Percentiles rank a stretch among this genome's conserved stretches.
phyloP scores from a whole-genome alignment of 257 asterid genomes.

The Leonotis leonurus region DNA sequence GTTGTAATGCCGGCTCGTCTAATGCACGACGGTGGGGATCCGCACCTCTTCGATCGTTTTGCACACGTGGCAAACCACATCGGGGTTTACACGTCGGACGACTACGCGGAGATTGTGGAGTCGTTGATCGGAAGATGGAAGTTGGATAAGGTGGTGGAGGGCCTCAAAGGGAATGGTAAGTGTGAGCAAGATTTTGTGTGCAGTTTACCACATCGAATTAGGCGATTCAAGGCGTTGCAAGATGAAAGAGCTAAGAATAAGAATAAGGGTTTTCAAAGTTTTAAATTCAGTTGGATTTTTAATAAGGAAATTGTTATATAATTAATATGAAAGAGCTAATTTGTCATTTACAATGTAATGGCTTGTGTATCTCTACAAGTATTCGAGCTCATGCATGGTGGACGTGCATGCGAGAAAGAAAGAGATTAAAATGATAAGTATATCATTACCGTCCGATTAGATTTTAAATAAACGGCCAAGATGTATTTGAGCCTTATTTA shows the following conservation, averaged over 20 bases:
- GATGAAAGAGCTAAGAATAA: constrained; percentile 24
- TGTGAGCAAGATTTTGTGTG: neutral
- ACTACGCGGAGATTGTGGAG: neutral
- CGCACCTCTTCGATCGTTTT: neutral
- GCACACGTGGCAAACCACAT: neutral
- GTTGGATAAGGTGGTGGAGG: neutral
- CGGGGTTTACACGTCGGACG: neutral
- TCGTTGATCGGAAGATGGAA: neutral
- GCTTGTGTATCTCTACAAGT: too few relatives aligned
- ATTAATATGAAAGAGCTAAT: too few relatives aligned
- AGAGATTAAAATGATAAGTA: too few relatives aligned
- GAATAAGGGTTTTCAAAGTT: neutral
- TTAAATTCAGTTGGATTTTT: constrained; percentile 27
- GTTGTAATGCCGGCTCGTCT: constrained; percentile 15
- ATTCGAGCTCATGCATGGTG: too few relatives aligned
- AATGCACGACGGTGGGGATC: neutral
- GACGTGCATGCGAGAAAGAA: too few relatives aligned
- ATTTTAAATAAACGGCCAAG: too few relatives aligned
- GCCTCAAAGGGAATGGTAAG: neutral
- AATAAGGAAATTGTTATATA: too few relatives aligned
- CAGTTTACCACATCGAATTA: constrained; percentile 13
- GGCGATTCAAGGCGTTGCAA: constrained; percentile 6
- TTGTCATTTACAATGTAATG: too few relatives aligned
- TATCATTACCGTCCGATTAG: too few relatives aligned
- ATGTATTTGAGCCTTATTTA: too few relatives aligned